Conservation (phyloP, 2,329 filamentous ascomycete genomes). For the Phyllosticta paracitricarpa region DNA sequence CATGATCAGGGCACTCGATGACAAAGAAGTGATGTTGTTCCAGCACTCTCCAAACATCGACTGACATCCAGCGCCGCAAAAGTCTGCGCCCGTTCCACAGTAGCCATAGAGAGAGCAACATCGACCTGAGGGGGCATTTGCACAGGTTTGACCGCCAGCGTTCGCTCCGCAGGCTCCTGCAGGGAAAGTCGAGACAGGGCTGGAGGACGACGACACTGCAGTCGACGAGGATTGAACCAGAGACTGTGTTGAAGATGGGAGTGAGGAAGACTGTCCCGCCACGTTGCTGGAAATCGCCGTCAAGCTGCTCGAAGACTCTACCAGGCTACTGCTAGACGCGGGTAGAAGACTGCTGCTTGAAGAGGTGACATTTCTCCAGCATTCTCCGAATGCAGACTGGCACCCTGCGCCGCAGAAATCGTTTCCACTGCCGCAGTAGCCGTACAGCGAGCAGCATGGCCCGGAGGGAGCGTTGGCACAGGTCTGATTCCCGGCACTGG, state of each 20-base stretch:
- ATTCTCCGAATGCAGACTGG: conserved; percentile 2
- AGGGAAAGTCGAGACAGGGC: not conserved
- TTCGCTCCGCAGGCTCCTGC: not conserved
- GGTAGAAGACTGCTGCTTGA: not conserved
- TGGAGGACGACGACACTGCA: not conserved
- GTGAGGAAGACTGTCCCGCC: not conserved
- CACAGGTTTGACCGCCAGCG: not conserved
- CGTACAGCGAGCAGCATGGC: conserved; percentile 8
- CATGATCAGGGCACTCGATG: too few species aligned
- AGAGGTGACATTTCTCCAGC: not conserved
- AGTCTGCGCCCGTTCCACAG: conserved; percentile 14
- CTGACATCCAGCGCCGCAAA: conserved; percentile 32
- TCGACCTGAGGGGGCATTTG: not conserved
- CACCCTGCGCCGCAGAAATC: conserved; percentile 8
- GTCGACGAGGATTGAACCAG: not conserved
- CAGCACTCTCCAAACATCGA: conserved; percentile 26
- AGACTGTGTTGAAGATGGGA: not conserved
- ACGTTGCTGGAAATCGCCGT: not conserved
- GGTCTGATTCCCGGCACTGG: not conserved
- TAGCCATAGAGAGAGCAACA: conserved; percentile 2
- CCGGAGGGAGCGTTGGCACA: not conserved
- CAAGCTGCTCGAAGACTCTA: not conserved
- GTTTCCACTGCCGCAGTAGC: conserved; percentile 6
- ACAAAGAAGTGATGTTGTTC: not conserved
- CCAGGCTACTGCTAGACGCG: not conserved